Evolutionary conservation across 176 grass and related monocot species (phyloP).

Genomic region (Oryza meyeriana): DNA sequence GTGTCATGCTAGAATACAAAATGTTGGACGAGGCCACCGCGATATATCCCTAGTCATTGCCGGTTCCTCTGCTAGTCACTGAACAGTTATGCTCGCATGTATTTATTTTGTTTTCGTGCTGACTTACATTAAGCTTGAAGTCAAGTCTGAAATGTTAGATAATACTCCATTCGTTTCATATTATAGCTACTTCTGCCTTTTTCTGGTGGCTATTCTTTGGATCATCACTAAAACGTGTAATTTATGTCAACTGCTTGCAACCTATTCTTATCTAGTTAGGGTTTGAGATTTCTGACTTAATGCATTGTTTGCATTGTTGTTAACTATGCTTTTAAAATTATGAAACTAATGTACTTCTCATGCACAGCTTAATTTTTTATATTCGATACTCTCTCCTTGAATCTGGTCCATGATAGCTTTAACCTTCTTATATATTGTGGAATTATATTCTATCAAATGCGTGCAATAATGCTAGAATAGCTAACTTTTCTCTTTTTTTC

Average conservation of each 20-base stretch:
- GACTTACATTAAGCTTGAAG: not conserved
- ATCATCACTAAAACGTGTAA: not conserved
- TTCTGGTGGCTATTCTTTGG: not conserved
- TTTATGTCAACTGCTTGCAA: not conserved
- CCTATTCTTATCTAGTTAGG: not conserved
- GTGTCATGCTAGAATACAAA: not conserved
- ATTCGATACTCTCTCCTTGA: not conserved
- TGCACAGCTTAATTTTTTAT: slow-evolving; percentile 9
- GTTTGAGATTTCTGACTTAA: slow-evolving; percentile 11
- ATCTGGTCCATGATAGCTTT: slow-evolving; percentile 15
- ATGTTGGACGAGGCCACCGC: not conserved
- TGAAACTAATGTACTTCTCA: slow-evolving; percentile 8
- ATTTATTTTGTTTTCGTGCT: not conserved
- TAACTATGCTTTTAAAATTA: not conserved
- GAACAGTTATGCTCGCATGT: not conserved
- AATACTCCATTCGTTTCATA: not conserved
- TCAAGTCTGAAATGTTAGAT: not conserved
- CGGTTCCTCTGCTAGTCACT: not conserved
- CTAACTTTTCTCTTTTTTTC: not conserved
- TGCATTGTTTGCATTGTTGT: not conserved
- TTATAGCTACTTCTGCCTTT: too few relatives aligned
- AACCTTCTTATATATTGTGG: not conserved
- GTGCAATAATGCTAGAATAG: not conserved
- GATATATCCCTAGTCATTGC: not conserved
- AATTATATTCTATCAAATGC: slow-evolving; percentile 15